phyloP scores from a whole-genome alignment of 75 land plant species.

The Pseudotsuga menziesii region DNA sequence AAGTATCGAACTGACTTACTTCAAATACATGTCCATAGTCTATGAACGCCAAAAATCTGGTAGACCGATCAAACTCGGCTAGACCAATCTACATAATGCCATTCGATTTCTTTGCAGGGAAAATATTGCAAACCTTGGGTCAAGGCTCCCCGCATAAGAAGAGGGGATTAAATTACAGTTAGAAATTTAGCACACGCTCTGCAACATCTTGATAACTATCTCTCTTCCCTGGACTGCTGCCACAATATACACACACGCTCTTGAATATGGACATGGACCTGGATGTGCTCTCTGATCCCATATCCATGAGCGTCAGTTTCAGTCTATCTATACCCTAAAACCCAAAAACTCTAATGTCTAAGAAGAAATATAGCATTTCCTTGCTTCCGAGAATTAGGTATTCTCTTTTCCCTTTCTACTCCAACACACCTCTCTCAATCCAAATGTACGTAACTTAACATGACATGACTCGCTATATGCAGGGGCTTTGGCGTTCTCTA shows the following conservation, averaged over 20 bases:
- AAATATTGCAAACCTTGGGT: constrained; percentile 15
- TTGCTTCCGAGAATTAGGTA: no score
- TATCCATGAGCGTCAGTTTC: not conserved
- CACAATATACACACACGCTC: constrained; percentile 59
- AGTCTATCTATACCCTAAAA: not conserved
- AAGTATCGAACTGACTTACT: constrained; percentile 22
- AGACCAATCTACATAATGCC: constrained; percentile 12
- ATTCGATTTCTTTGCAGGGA: constrained; percentile 8
- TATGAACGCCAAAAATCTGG: constrained; percentile 16
- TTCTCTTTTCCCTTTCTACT: no score
- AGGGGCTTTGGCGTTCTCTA: no score
- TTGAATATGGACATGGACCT: no score
- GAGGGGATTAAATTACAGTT: no score
- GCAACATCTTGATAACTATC: constrained; percentile 43
- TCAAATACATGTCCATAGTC: constrained; percentile 29
- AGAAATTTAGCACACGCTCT: no score
- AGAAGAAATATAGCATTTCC: no score
- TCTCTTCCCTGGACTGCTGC: constrained; percentile 56
- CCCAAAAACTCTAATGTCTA: no score
- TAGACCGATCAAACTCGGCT: constrained; percentile 11
- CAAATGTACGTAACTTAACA: no score
- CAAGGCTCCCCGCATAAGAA: constrained; percentile 25
- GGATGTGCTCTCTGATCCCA: not conserved
- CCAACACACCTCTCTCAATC: no score
- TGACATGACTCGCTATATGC: no score